Evolutionary conservation across 306 rosid genomes (phyloP), one percentile per base, ranked within the genome.

Genomic region (Casuarina equisetifolia): DNA sequence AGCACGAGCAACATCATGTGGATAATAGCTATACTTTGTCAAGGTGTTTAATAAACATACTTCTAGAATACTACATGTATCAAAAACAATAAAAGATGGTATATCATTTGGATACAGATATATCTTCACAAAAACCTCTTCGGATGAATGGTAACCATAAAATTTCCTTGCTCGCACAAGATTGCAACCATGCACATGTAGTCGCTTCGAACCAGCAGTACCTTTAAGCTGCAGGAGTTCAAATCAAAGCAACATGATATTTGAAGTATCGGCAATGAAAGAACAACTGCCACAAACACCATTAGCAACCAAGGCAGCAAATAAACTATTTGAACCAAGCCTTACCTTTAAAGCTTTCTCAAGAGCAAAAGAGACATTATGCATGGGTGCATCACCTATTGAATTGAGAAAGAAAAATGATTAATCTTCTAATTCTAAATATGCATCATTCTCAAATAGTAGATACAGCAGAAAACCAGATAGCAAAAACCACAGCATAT

Each of bases 321-420:
- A 67, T 66, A 73, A 75, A 64, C 82, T 73, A 77, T 49, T 68
- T 53, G 44, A 45, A 70, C 50, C 76, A 79, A 76, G 52, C 74
- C 82, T 25, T 89, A 89, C 98, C 97, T 94, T 87, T 85, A 94
- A 84, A 52, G 97, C 95, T 82, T 87, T 92, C 91, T 94, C 98
- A 38, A 94, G 86, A 68, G 89, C 88, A 69, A 86, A 85, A 82
- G 97, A 81, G 12, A 90, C 66, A 62, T 59, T 79, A 78, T 83
- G 82, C 66, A 85, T 83, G 85, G 83, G 90, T 11, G 87, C 87
- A 85, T 88, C 91, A 67, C 88, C 98, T 89, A 70, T 72, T 69
- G 69, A 80, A 66, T 79, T 42, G 50, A 80, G 58, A 76, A 70
- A 52, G n/a, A 55, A 74, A 75, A 64, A 51, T 1, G n/a, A 32